Conservation (phyloP, 371 early-diverging fungal genomes). For the Mucor saturninus region DNA sequence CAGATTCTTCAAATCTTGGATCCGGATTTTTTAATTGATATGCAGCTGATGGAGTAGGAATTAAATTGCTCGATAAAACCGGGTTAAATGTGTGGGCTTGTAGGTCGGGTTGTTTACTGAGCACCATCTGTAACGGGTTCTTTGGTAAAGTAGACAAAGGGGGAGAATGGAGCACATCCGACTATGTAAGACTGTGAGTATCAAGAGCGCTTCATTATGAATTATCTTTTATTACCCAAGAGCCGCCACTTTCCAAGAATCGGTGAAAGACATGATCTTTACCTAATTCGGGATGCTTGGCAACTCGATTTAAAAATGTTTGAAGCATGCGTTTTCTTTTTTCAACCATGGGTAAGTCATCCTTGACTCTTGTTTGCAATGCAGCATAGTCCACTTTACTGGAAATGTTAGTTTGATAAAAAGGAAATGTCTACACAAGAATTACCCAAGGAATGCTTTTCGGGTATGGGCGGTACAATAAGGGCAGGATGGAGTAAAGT, state of each 20-base stretch:
- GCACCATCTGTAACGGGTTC: slow-evolving; percentile 62
- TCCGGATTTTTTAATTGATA: slow-evolving; percentile 71
- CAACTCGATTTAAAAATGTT: slow-evolving; percentile 89
- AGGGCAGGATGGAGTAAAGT: slow-evolving; percentile 81
- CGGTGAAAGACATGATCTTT: slow-evolving; percentile 89
- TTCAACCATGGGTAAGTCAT: slow-evolving; percentile 88
- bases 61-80: slow-evolving; percentile 35
- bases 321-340: slow-evolving; percentile 93
- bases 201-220: background rate
- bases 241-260: slow-evolving; percentile 78
- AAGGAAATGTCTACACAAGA: slow-evolving; percentile 4
- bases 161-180: slow-evolving; percentile 69
- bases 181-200: slow-evolving; percentile 42
- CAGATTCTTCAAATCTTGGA: slow-evolving; percentile 78
- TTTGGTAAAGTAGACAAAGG: slow-evolving; percentile 56
- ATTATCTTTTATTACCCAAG: slow-evolving; percentile 58
- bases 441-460: slow-evolving; percentile 24
- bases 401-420: background rate
- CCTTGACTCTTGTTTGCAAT: slow-evolving; percentile 82
- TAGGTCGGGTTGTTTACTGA: slow-evolving; percentile 31
- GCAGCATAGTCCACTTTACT: slow-evolving; percentile 83
- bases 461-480: slow-evolving; percentile 96
- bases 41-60: slow-evolving; percentile 66
- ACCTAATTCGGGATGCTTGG: slow-evolving; percentile 84
- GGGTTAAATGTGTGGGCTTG: slow-evolving; percentile 30